Evolutionary conservation across 345 rosid species (phyloP), one percentile per base, ranked within the genome.

Genomic region (Boechera retrofracta): DNA sequence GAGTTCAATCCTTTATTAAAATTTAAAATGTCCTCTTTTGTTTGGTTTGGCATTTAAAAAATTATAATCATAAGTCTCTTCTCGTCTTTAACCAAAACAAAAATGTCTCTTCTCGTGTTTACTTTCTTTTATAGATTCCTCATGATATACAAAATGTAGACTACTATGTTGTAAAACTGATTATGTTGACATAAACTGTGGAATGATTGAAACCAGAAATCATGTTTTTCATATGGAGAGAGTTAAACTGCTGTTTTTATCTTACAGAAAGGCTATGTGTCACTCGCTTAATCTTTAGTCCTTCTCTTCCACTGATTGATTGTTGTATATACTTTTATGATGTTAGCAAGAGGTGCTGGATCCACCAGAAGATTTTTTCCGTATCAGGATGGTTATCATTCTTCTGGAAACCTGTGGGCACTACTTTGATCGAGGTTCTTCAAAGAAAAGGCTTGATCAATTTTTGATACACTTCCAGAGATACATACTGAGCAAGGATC

Each of bases 361-460:
- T 82, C 99, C 97, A 71, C 95, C 92, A 10, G 98, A 93, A 80
- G 99, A 96, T 82, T 93, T 91, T 86, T 96, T 96, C 84, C 93
- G 97, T 54, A 82, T 93, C 77, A 91, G 98, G 84, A 87, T 96
- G 99, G 90, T 93, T 69, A 80, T 89, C 74, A 91, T 84, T 74
- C 98, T 96, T 77, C 90, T 93, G 51, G 96, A 93, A 85, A 93
- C 99, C 32, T 96, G 98, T 72, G 98, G 99, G 65, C 98, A 89
- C 83, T 96, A 91, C 85, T 96, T 96, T 83, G 95, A 87, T 82
- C 88, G 98, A 69, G 99, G 99, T 41, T 91, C 98, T 71, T 96
- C 98, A 53, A 93, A 87, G 86, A 91, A 93, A 89, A 93, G 91
- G 78, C 98, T 96, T 72, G 92, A 96, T 84, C 88, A 91, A 5